A percentile compares a stretch with the other conserved stretches of the same genome.
phyloP scores from a whole-genome alignment of 2,329 filamentous ascomycete genomes.

The Botrytis porri region DNA sequence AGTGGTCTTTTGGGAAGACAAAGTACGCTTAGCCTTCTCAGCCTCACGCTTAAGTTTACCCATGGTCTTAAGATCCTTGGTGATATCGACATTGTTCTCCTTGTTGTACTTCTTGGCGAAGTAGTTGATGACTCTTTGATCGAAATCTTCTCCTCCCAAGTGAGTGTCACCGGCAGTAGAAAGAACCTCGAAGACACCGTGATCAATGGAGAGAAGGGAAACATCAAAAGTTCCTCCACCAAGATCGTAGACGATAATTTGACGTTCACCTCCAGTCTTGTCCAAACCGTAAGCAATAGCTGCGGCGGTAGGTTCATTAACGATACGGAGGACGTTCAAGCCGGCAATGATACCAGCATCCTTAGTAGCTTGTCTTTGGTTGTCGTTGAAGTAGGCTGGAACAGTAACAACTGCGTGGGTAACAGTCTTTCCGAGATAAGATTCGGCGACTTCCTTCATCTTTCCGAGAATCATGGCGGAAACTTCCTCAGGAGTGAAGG shows the following conservation, averaged over 20 bases:
- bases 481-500: slow-evolving; percentile 79
- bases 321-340: slow-evolving; percentile 91
- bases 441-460: slow-evolving; percentile 82
- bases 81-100: slow-evolving; percentile 89
- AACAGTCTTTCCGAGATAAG: slow-evolving; percentile 77
- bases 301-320: slow-evolving; percentile 94
- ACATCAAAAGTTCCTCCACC: slow-evolving; percentile 96
- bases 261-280: slow-evolving; percentile 78
- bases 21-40: slow-evolving; percentile 98
- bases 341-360: slow-evolving; percentile 89
- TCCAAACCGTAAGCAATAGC: slow-evolving; percentile 93
- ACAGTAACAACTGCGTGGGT: slow-evolving; percentile 90
- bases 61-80: slow-evolving; percentile 96
- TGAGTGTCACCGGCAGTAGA: slow-evolving; percentile 96
- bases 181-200: slow-evolving; percentile 91
- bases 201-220: slow-evolving; percentile 84
- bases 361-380: slow-evolving; percentile 95
- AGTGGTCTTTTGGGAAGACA: slow-evolving; percentile 90
- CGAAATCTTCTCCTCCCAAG: slow-evolving; percentile 97
- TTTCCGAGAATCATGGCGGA: slow-evolving; percentile 79
- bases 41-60: slow-evolving; percentile 99
- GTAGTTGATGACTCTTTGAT: slow-evolving; percentile 95
- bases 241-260: slow-evolving; percentile 91
- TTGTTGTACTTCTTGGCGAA: slow-evolving; percentile 99
- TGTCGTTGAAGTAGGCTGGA: slow-evolving; percentile 97